A percentile compares a stretch with the other conserved stretches of the same genome.
These are phyloP conservation scores for Oryza longistaminata DNA, from an alignment of 176 grass and related monocot genomes.

Conservation along the genomic window DNA sequence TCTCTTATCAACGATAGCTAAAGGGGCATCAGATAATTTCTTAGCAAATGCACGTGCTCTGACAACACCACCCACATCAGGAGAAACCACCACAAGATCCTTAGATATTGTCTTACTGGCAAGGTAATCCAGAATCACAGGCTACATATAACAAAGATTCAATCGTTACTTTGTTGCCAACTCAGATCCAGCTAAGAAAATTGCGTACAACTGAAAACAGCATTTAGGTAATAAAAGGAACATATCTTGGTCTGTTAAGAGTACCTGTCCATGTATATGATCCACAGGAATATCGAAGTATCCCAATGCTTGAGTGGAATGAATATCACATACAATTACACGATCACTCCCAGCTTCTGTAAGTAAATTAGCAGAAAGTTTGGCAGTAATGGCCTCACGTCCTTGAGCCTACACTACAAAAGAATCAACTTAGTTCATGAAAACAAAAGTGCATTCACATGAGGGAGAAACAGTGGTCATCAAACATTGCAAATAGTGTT, in stretches of 20 bases:
- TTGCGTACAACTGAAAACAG: background rate
- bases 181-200: background rate
- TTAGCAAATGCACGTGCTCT: slow-evolving; percentile 90
- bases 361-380: slow-evolving; percentile 92
- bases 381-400: slow-evolving; percentile 89
- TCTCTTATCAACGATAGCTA: slow-evolving; percentile 99
- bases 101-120: slow-evolving; percentile 84
- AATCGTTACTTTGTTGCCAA: background rate
- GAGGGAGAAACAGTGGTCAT: background rate
- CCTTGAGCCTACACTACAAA: slow-evolving; percentile 75
- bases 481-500: background rate
- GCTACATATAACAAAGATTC: slow-evolving; percentile 50
- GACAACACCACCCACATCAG: slow-evolving; percentile 93
- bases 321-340: slow-evolving; percentile 94
- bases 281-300: slow-evolving; percentile 99
- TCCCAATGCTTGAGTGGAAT: slow-evolving; percentile 95
- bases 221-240: background rate
- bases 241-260: background rate
- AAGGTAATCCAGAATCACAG: slow-evolving; percentile 97
- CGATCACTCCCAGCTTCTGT: slow-evolving; percentile 89
- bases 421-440: background rate
- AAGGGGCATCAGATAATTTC: slow-evolving; percentile 79
- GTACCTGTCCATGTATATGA: slow-evolving; percentile 93
- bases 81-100: slow-evolving; percentile 95
- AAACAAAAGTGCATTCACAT: slow-evolving; percentile 11